Evolutionary conservation across 371 early-diverging fungal genomes (phyloP).

Genomic region (Apophysomyces variabilis): DNA sequence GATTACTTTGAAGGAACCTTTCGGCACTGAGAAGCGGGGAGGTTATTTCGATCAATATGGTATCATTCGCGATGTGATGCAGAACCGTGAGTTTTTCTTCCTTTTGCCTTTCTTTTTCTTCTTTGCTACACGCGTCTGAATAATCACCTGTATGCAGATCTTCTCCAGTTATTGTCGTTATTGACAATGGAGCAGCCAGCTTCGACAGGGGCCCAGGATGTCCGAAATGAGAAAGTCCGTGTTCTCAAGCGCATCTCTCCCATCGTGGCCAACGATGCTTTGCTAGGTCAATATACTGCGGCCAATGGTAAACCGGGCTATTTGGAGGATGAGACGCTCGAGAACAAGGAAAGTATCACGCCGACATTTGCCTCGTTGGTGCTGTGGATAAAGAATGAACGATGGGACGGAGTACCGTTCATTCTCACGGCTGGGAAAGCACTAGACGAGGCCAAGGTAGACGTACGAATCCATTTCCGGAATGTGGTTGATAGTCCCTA

Average conservation of each 20-base stretch:
- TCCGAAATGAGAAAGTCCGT: constrained; percentile 92
- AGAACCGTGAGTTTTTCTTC: constrained; percentile 75
- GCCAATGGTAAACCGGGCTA: constrained; percentile 88
- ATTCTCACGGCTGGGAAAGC: constrained; percentile 97
- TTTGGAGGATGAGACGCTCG: constrained; percentile 88
- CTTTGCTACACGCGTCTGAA: too few species aligned
- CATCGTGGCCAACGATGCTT: constrained; percentile 73
- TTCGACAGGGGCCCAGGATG: constrained; percentile 84
- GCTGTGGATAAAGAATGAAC: constrained; percentile 88
- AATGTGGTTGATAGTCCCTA: constrained; percentile 85
- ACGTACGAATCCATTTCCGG: constrained; percentile 94
- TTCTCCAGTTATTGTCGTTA: constrained; percentile 90
- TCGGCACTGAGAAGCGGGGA: constrained; percentile 98
- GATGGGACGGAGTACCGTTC: constrained; percentile 97
- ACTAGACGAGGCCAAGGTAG: constrained; percentile 89
- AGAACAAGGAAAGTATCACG: constrained; percentile 69
- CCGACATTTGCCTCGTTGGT: constrained; percentile 95
- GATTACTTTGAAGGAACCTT: constrained; percentile 96
- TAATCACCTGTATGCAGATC: constrained; percentile 40
- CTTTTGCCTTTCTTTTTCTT: neutral
- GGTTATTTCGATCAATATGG: constrained; percentile 99
- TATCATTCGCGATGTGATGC: constrained; percentile 99
- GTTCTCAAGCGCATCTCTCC: constrained; percentile 84
- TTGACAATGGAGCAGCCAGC: constrained; percentile 93
- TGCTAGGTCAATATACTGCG: constrained; percentile 88